Evolutionary conservation across 2,329 filamentous ascomycete species (phyloP).

Genomic region (Dactylellina drechsleri): DNA sequence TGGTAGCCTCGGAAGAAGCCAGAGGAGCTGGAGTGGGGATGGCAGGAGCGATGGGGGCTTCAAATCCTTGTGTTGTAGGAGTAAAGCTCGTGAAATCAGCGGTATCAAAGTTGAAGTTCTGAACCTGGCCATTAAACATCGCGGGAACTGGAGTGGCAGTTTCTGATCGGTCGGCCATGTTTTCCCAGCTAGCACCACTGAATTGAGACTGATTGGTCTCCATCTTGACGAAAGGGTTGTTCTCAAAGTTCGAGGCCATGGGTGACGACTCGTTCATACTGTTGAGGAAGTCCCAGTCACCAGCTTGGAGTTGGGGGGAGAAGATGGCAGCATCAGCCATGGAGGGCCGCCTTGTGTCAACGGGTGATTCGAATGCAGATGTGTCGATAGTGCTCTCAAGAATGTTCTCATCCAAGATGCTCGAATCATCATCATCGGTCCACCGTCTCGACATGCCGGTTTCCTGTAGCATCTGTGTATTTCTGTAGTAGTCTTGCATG

Average conservation of each 20-base stretch:
- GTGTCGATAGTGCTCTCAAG: slow-evolving; percentile 59
- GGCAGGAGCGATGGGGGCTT: slow-evolving; percentile 56
- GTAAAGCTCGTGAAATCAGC: slow-evolving; percentile 51
- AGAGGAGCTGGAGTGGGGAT: slow-evolving; percentile 56
- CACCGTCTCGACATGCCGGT: slow-evolving; percentile 56
- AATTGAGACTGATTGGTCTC: slow-evolving; percentile 58
- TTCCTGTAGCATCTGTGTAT: slow-evolving; percentile 51
- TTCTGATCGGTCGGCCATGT: slow-evolving; percentile 57
- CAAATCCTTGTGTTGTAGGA: slow-evolving; percentile 44
- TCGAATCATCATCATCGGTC: slow-evolving; percentile 59
- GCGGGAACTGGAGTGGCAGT: slow-evolving; percentile 56
- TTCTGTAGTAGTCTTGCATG: slow-evolving; percentile 54
- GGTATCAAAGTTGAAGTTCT: slow-evolving; percentile 53
- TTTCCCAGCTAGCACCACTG: slow-evolving; percentile 57
- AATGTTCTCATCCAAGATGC: slow-evolving; percentile 59
- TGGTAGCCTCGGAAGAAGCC: slow-evolving; percentile 29
- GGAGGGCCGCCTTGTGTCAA: slow-evolving; percentile 56
- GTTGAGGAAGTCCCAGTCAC: slow-evolving; percentile 65
- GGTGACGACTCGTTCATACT: slow-evolving; percentile 66
- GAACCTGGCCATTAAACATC: slow-evolving; percentile 39
- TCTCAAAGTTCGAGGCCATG: slow-evolving; percentile 68
- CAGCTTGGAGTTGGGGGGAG: slow-evolving; percentile 70
- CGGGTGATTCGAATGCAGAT: slow-evolving; percentile 58
- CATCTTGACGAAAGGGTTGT: slow-evolving; percentile 60
- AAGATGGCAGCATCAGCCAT: slow-evolving; percentile 54